Evolutionary conservation across 202 grass and related monocot genomes (phyloP).

Genomic region (Thinopyrum obtusiflorum): DNA sequence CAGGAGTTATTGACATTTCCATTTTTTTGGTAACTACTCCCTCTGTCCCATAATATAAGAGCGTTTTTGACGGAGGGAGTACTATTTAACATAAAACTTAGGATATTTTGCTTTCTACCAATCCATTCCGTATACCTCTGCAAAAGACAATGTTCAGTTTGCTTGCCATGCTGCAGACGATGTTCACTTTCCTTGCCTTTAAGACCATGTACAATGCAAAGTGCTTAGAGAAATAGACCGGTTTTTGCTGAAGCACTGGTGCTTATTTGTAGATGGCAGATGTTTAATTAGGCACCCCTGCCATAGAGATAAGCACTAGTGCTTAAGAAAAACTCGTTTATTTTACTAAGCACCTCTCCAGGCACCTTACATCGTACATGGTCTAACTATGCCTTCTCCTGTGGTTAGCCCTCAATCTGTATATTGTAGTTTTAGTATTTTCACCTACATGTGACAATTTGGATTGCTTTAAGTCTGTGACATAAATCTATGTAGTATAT

Average conservation of each 20-base stretch:
- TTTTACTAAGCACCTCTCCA: too few species aligned
- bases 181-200: neutral
- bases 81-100: neutral
- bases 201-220: neutral
- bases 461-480: neutral
- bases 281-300: too few species aligned
- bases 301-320: too few species aligned
- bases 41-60: too few species aligned
- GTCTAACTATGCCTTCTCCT: neutral
- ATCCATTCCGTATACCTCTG: neutral
- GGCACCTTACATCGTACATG: too few species aligned
- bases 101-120: neutral
- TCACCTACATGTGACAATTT: neutral
- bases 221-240: too few species aligned
- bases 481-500: slow-evolving; percentile 25
- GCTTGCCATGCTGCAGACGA: neutral
- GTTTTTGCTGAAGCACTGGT: too few species aligned
- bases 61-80: too few species aligned
- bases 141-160: neutral
- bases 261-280: too few species aligned
- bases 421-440: neutral
- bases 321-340: too few species aligned
- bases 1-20: neutral
- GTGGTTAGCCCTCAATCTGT: neutral
- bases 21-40: neutral